Percentiles rank a stretch among this genome's conserved stretches.
Evolutionary conservation across 169 alveolate genomes (phyloP).

Genomic region (Eimeria brunetti): DNA sequence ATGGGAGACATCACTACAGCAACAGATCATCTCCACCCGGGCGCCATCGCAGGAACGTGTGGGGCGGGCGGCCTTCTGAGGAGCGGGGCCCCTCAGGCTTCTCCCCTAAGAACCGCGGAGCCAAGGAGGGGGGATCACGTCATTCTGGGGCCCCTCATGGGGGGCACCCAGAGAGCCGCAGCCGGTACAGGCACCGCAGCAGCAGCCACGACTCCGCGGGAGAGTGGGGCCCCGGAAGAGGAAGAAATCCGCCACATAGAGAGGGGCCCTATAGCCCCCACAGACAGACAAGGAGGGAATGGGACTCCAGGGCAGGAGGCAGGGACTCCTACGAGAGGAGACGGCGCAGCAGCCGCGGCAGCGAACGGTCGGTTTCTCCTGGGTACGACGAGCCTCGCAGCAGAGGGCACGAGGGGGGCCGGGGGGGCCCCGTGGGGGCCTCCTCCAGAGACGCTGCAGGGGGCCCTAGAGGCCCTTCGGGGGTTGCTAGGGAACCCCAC

Average conservation of each 20-base stretch:
- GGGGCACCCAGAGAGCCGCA: constrained; percentile 20
- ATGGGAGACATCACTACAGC: background rate
- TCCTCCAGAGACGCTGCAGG: constrained; percentile 2
- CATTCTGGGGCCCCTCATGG: constrained; percentile 30
- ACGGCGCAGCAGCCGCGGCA: background rate
- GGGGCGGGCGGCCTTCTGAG: background rate
- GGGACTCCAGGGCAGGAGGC: background rate
- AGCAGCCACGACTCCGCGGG: constrained; percentile 7
- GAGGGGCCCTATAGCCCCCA: constrained; percentile 19
- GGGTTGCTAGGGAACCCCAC: background rate
- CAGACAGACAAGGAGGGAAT: background rate
- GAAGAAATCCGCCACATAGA: background rate
- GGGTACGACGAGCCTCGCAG: constrained; percentile 8
- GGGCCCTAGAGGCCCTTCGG: constrained; percentile 10
- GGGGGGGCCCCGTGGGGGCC: background rate
- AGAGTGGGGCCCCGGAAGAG: constrained; percentile 20
- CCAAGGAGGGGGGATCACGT: background rate
- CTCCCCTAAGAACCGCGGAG: background rate
- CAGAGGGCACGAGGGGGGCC: constrained; percentile 17
- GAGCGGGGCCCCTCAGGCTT: background rate
- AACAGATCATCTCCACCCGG: background rate
- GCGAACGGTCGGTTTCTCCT: constrained; percentile 20
- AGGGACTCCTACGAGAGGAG: background rate
- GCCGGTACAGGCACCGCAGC: constrained; percentile 38
- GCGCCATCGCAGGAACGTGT: background rate